Base-by-base conservation (phyloP, 371 early-diverging fungal genomes). In the Syncephalastrum racemosum region DNA sequence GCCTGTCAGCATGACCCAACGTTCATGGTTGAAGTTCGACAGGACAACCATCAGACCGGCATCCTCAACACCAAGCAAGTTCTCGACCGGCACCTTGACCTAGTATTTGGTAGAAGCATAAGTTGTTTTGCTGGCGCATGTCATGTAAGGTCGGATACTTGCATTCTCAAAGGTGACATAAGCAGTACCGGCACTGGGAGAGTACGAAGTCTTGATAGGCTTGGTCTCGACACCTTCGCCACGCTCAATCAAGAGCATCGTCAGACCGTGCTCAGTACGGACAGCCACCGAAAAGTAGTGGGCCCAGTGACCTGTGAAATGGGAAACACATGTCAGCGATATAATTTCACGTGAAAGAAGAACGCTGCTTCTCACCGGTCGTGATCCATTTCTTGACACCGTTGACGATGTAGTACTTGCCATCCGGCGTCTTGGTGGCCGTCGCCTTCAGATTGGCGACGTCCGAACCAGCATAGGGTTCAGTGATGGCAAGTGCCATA, bases 331-430 rank as follows among this genome's bases (percentile, higher is more conserved):
- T 31, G 36, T 48, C n/a, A 40, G 20, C 40, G 25, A 56, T 13
- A 16, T n/a, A 4, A 45, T 31, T 31, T 31, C 36, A 31, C 36
- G 36, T 31, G 36, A 31, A 10, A 31, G 36, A 15, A 27, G 22
- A 40, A 8, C 18, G 76, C 69, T 56, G 79, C 77, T 22, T 69
- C 68, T 53, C 85, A 31, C 36, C 87, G 58, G 80, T 84, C 31
- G 87, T 86, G 57, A 75, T 76, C 80, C 88, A 88, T 77, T 90
- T 91, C 73, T 92, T 92, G 63, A 87, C 88, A 41, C 91, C 91
- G 59, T 90, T 90, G 45, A 90, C 79, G 45, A 85, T 71, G 64
- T 66, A 80, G 31, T 73, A 58, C 45, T 89, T 90, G 23, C 89
- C 90, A 71, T 90, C 88, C 20, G 85, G 72, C 20, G 84, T 79